Evolutionary conservation across 2,329 filamentous ascomycete species (phyloP).

Genomic region (Phialophora expanda): DNA sequence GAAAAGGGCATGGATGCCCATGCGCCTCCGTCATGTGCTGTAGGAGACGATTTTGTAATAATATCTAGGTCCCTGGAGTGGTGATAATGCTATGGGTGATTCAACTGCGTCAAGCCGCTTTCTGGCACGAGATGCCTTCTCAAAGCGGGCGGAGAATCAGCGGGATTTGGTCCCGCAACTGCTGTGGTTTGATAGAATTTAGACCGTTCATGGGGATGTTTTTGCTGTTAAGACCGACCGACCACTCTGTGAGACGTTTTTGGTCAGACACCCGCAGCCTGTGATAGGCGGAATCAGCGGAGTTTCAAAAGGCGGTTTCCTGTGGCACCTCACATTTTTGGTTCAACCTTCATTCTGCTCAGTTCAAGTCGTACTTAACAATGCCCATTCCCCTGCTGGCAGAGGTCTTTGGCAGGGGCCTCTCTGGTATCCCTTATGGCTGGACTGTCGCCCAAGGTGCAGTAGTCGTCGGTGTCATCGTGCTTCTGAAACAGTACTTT

Average conservation of each 20-base stretch:
- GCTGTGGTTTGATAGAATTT: background rate
- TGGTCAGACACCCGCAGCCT: conserved; percentile 10
- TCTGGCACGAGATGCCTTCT: background rate
- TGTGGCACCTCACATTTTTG: background rate
- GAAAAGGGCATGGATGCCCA: background rate
- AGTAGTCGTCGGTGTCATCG: conserved; percentile 59
- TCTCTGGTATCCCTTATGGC: conserved; percentile 60
- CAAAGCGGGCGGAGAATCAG: background rate
- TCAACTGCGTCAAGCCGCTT: background rate
- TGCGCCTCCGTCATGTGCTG: background rate
- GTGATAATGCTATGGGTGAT: background rate
- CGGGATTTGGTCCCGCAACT: background rate
- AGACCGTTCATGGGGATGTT: background rate
- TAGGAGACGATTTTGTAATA: too few relatives aligned
- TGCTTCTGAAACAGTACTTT: conserved; percentile 74
- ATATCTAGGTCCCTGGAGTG: background rate
- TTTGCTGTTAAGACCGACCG: background rate
- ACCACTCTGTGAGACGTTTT: background rate
- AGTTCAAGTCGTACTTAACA: conserved; percentile 29
- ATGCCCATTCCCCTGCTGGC: conserved; percentile 69
- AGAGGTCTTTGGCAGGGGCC: conserved; percentile 60
- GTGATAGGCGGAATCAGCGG: conserved; percentile 15
- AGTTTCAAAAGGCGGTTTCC: conserved; percentile 2
- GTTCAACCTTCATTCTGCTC: background rate
- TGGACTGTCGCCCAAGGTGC: conserved; percentile 59